Evolutionary conservation across 305 asterid genomes (phyloP), one percentile per base, ranked within the genome.

Genomic region (Solanum aculeatissimum): DNA sequence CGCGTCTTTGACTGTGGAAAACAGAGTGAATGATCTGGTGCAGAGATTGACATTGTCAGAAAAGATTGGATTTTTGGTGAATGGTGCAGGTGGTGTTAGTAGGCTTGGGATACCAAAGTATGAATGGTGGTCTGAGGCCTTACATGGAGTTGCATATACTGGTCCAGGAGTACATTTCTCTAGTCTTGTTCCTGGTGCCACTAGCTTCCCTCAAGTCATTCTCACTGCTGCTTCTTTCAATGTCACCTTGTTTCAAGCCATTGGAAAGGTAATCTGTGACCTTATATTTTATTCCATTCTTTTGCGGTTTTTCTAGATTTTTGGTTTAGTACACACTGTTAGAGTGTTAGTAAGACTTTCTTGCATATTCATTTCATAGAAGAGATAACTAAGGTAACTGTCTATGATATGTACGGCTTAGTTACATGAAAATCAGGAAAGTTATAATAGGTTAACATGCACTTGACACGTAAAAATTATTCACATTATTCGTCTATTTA

Each of bases 111-210:
- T 97, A n/a, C 98, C 99, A 12, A 83, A 70, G 29, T 97, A 97
- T 63, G 93, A 94, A 87, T 95, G 99, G 99, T 95, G 98, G 99
- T 97, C 98, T 3, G 99, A 95, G 93, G 97, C 97, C 9, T 85
- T 97, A 72, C 99, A 97, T 75, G 99, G 99, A 15, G 93, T 97
- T 21, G 92, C 99, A 0, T 49, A 82, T 32, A 65, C 66, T n/a
- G 99, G 99, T 25, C 97, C 95, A 2, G 99, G 98, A 4, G 86
- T 84, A 35, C 84, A 82, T 51, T 91, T 91, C 38, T 45, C 23
- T 15, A 45, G 80, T 19, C 54, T 66, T 69, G 87, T 91, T 42
- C 92, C 91, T 5, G 91, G 84, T 11, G 93, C 93, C 49, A 91
- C 93, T 18, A 91, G 93, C 53, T 89, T 91, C 85, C 93, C 93